Evolutionary conservation across 2,329 filamentous ascomycete genomes (phyloP), one percentile per base, ranked within the genome.

Genomic region (Exophiala sp.): DNA sequence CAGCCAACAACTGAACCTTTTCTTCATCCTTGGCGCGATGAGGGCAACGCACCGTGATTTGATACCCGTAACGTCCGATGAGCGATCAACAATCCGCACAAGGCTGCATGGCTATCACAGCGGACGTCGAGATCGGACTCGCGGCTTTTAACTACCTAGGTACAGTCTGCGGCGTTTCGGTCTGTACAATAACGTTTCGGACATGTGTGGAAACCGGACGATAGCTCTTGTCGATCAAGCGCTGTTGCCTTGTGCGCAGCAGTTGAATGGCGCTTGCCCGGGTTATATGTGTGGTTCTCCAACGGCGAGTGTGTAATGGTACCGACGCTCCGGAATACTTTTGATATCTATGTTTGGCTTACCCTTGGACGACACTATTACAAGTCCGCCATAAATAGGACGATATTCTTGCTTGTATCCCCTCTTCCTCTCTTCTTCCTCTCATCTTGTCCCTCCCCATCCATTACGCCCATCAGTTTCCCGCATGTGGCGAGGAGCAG

Each of bases 1-100:
- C 66, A 10, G 73, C 64, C 37, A 79, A 77, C 59, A 76, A 75
- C 63, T 79, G 73, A 57, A 13, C 7, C 29, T 32, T 32, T 32
- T 13, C 11, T 7, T 13, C 29, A n/a, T n/a, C n/a, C n/a, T n/a
- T n/a, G n/a, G n/a, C n/a, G n/a, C n/a, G n/a, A n/a, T n/a, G n/a
- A n/a, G n/a, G n/a, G n/a, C n/a, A n/a, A n/a, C n/a, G n/a, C n/a
- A n/a, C n/a, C n/a, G n/a, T n/a, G n/a, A n/a, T n/a, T n/a, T n/a
- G n/a, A n/a, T n/a, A n/a, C n/a, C n/a, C n/a, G n/a, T n/a, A n/a
- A n/a, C n/a, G n/a, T n/a, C n/a, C n/a, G n/a, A n/a, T n/a, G n/a
- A n/a, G n/a, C 11, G 29, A 32, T 32, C 7, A 32, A 13, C 29
- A n/a, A 3, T 3, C 29, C 8, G 29, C 29, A 32, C 29, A 3